A percentile compares a stretch with the other conserved stretches of the same genome.
phyloP scores from a whole-genome alignment of 116 monocot genomes.

The Papilionanthe hybrid region DNA sequence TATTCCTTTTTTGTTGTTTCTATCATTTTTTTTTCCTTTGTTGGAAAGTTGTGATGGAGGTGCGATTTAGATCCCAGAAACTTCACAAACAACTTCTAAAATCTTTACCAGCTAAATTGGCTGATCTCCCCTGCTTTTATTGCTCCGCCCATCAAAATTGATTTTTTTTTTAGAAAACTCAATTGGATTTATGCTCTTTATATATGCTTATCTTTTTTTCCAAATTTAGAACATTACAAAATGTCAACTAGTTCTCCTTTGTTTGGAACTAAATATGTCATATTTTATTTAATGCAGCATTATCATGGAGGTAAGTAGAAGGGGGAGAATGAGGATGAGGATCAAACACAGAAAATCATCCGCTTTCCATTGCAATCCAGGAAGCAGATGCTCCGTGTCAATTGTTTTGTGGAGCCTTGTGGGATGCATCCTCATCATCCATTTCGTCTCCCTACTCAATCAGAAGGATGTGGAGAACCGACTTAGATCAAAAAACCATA shows the following conservation, averaged over 20 bases:
- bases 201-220: not conserved
- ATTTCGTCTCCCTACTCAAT: conserved; percentile 39
- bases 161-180: not conserved
- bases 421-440: conserved; percentile 49
- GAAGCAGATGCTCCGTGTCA: conserved; percentile 42
- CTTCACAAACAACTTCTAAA: too few species aligned
- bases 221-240: not conserved
- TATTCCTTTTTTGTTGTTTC: not conserved
- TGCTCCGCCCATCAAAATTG: not conserved
- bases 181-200: not conserved
- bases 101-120: too few species aligned
- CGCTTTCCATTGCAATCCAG: conserved; percentile 64
- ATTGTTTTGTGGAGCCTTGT: conserved; percentile 46
- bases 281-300: conserved; percentile 40
- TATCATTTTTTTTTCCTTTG: not conserved
- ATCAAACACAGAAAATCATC: conserved; percentile 70
- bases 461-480: conserved; percentile 19
- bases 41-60: too few species aligned
- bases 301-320: conserved; percentile 48
- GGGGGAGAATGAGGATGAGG: conserved; percentile 55
- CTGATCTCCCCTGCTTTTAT: too few species aligned
- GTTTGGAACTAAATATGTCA: conserved; percentile 26
- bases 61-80: too few species aligned
- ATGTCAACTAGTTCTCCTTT: not conserved
- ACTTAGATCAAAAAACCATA: conserved; percentile 17